phyloP scores from a whole-genome alignment of 768 basidiomycete species.

The Thelephora ganbajun region DNA sequence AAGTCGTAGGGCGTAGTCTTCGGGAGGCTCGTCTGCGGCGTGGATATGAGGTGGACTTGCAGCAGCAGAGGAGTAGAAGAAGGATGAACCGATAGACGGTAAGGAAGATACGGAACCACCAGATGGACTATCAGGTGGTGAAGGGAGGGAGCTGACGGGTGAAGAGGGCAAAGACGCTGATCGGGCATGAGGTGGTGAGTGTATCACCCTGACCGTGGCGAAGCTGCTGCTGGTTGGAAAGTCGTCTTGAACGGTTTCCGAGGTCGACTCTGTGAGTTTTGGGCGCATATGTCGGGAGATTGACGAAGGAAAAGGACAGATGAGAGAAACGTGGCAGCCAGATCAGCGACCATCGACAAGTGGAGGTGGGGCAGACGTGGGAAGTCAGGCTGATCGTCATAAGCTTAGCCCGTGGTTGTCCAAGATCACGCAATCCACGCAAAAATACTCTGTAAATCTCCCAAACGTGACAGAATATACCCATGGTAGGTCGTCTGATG shows the following conservation, averaged over 20 bases:
- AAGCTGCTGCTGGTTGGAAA: slow-evolving; percentile 4
- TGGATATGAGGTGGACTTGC: slow-evolving; percentile 47
- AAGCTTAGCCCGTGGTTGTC: too few species aligned
- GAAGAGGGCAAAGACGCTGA: slow-evolving; percentile 29
- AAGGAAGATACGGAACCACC: slow-evolving; percentile 54
- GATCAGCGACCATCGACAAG: too few species aligned
- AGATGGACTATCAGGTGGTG: slow-evolving; percentile 47
- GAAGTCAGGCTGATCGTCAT: too few species aligned
- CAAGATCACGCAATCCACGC: too few species aligned
- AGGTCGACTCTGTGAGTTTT: too few species aligned
- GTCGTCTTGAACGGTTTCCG: not conserved
- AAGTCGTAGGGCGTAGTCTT: slow-evolving; percentile 19
- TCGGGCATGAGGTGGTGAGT: slow-evolving; percentile 2
- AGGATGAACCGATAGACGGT: slow-evolving; percentile 59
- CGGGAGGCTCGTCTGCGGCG: slow-evolving; percentile 21
- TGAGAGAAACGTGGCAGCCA: too few species aligned
- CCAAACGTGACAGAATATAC: too few species aligned
- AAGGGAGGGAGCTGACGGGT: slow-evolving; percentile 35
- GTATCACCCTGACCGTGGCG: slow-evolving; percentile 6
- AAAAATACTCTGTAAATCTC: too few species aligned
- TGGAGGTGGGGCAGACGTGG: too few species aligned
- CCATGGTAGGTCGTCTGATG: too few species aligned
- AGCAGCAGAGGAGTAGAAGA: slow-evolving; percentile 67
- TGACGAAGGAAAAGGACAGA: too few species aligned
- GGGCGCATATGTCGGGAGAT: too few species aligned